A percentile compares a stretch with the other conserved stretches of the same genome.
These are phyloP conservation scores for Stephania yunnanensis DNA, from an alignment of 164 flowering plant genomes.

Conservation along the genomic window DNA sequence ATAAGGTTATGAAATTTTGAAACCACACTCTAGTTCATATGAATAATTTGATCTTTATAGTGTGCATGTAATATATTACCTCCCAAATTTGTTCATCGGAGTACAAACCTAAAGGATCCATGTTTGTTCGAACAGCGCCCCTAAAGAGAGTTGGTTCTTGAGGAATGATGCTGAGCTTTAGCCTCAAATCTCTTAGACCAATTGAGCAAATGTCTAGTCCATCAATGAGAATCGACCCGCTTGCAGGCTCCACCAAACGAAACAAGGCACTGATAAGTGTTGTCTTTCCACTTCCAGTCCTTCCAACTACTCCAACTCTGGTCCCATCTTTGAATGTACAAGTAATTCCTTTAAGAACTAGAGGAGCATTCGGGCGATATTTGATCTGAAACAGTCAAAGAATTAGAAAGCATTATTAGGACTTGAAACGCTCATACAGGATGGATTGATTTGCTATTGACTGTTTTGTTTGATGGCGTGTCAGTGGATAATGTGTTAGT, in stretches of 20 bases:
- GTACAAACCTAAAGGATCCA: constrained; percentile 73
- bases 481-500: too few species aligned
- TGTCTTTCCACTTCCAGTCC: constrained; percentile 92
- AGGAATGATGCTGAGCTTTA: constrained; percentile 80
- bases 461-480: too few species aligned
- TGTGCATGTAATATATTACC: constrained; percentile 29
- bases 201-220: constrained; percentile 63
- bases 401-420: not conserved
- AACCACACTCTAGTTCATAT: not conserved
- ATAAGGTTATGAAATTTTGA: not conserved
- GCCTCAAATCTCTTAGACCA: constrained; percentile 72
- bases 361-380: constrained; percentile 74
- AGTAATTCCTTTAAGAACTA: constrained; percentile 77
- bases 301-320: constrained; percentile 83
- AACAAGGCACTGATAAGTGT: constrained; percentile 79
- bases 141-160: constrained; percentile 85
- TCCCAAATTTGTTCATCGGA: constrained; percentile 76
- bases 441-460: too few species aligned
- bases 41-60: not conserved
- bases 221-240: constrained; percentile 64
- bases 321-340: constrained; percentile 71
- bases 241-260: constrained; percentile 69
- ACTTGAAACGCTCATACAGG: not conserved
- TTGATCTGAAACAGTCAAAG: constrained; percentile 41
- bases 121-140: constrained; percentile 71